A percentile compares a stretch with the other conserved stretches of the same genome.
These are phyloP conservation scores for Suhomyces yuchorum DNA, from an alignment of 1,139 yeast species.

Conservation along the genomic window DNA sequence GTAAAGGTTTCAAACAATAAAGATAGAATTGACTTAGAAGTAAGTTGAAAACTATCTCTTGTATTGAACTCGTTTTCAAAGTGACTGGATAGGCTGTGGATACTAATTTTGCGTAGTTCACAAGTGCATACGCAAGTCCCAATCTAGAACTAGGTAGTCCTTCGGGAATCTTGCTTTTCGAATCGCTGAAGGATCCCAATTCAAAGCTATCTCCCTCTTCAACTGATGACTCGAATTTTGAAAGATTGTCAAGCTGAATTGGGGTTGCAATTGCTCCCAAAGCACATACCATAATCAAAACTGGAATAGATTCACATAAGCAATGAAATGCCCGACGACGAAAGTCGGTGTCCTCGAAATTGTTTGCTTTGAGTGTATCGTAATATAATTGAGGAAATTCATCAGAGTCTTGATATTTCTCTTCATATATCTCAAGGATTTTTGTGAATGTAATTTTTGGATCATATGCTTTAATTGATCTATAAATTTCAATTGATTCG, in stretches of 20 bases:
- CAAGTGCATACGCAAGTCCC: slow-evolving; percentile 27
- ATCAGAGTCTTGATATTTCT: slow-evolving; percentile 9
- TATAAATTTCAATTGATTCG: slow-evolving; percentile 35
- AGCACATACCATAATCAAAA: slow-evolving; percentile 35
- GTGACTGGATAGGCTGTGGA: slow-evolving; percentile 29
- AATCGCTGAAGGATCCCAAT: slow-evolving; percentile 23
- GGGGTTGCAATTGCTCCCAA: slow-evolving; percentile 38
- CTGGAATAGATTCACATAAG: slow-evolving; percentile 32
- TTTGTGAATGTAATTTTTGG: slow-evolving; percentile 26
- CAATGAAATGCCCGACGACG: slow-evolving; percentile 26
- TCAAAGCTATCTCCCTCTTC: slow-evolving; percentile 31
- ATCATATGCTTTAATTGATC: slow-evolving; percentile 24
- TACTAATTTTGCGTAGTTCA: slow-evolving; percentile 28
- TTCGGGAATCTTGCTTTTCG: slow-evolving; percentile 15
- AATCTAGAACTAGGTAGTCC: slow-evolving; percentile 25
- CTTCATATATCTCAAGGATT: slow-evolving; percentile 26
- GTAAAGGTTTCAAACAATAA: slow-evolving; percentile 39
- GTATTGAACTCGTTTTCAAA: slow-evolving; percentile 23
- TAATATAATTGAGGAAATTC: slow-evolving; percentile 19
- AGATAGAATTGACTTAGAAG: slow-evolving; percentile 40
- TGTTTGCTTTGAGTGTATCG: slow-evolving; percentile 17
- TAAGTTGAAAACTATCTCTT: slow-evolving; percentile 32
- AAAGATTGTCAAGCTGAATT: slow-evolving; percentile 37
- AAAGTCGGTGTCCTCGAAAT: slow-evolving; percentile 22
- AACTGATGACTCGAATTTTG: slow-evolving; percentile 29